Evolutionary conservation across 2,329 filamentous ascomycete species (phyloP), one percentile per base, ranked within the genome.

Genomic region (Ambrosiella beaveri): DNA sequence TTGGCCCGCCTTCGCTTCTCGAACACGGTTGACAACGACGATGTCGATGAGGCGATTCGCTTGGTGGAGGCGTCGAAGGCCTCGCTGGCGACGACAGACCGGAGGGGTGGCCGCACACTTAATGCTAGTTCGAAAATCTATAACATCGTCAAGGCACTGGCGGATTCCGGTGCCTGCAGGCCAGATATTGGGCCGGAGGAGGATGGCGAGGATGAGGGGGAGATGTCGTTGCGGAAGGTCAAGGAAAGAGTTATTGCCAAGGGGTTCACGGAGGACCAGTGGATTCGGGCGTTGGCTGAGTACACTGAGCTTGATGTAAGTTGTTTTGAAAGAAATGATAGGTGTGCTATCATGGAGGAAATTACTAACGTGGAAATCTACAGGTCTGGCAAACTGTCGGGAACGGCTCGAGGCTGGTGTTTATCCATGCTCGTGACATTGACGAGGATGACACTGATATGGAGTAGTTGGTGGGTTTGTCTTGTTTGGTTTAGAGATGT

Each of bases 251-350:
- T 98, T 37, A 77, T 97, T 65, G 93, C 90, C 57, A 96, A 95
- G 78, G 93, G 93, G 2, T 98, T 96, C 70, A 98, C 91, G 0
- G 85, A 89, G 63, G 88, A 97, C 70, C 90, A 98, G 70, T 89
- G 95, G 73, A 77, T 86, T 66, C 79, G 80, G 64, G 85, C 90
- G 17, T 76, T 98, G 67, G 85, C 95, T 62, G 91, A 95, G 74
- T 97, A 98, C 71, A 84, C 87, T 2, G 75, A 80, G 63, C 73
- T 95, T 61, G 86, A 95, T 74, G 93, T 97, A 75, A 88, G 90
- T 84, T 63, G 41, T 45, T 35, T 1, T 54, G 11, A 1, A 49
- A 49, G 15, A n/a, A 49, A 19, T 49, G 45, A n/a, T 2, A 3
- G 56, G 4, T 12, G 39, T 11, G 35, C 19, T 19, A 12, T 50